phyloP scores from a whole-genome alignment of 2,329 filamentous ascomycete species.

The Xylariaceae sp. region DNA sequence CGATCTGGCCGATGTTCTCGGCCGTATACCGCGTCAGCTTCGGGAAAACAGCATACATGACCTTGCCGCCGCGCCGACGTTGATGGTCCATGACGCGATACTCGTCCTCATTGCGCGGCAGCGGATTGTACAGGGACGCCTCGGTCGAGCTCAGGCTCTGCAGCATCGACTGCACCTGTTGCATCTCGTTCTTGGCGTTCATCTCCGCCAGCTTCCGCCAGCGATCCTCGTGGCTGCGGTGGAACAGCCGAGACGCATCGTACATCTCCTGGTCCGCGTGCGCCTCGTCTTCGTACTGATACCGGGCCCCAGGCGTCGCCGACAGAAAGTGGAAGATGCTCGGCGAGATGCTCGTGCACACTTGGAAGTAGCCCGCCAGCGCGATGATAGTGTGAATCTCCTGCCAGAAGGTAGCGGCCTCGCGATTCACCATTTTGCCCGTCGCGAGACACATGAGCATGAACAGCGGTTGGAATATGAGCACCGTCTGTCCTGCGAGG shows the following conservation, averaged over 20 bases:
- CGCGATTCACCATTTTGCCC: neutral
- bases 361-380: conserved; percentile 29
- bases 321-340: conserved; percentile 30
- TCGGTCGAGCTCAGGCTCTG: neutral
- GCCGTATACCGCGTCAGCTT: conserved; percentile 28
- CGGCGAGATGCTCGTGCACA: conserved; percentile 29
- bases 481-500: conserved; percentile 30
- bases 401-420: conserved; percentile 21
- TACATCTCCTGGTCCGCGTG: conserved; percentile 26
- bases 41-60: conserved; percentile 33
- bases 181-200: neutral
- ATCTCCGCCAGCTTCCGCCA: conserved; percentile 14
- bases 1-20: conserved; percentile 19
- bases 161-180: neutral
- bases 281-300: conserved; percentile 26
- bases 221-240: conserved; percentile 16
- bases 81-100: conserved; percentile 17
- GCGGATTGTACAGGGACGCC: neutral
- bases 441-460: conserved; percentile 26
- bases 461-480: conserved; percentile 36
- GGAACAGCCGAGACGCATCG: conserved; percentile 20
- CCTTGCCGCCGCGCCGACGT: conserved; percentile 29
- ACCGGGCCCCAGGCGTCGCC: conserved; percentile 29
- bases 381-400: conserved; percentile 28
- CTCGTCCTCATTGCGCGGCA: conserved; percentile 13